Evolutionary conservation across 2,329 filamentous ascomycete genomes (phyloP).

Genomic region (Cladophialophora bantiana): DNA sequence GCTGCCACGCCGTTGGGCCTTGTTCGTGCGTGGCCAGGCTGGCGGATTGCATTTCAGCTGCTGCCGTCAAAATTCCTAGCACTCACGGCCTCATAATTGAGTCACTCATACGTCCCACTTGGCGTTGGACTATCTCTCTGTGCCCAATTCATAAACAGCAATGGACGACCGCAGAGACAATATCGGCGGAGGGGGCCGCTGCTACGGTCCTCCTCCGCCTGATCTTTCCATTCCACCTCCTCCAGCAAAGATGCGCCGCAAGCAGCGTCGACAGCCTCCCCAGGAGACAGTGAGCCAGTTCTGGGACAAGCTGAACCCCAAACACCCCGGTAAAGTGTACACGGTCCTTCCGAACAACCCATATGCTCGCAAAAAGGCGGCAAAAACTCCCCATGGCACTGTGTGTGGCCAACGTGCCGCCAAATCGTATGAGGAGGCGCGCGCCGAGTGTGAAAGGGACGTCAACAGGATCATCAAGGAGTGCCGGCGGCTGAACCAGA

Average conservation of each 20-base stretch:
- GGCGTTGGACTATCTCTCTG: not conserved
- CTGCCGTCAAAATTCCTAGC: not conserved
- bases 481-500: constrained; percentile 80
- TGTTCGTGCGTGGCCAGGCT: not conserved
- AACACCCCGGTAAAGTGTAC: constrained; percentile 74
- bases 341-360: constrained; percentile 73
- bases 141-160: not conserved
- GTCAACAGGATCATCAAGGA: constrained; percentile 65
- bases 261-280: constrained; percentile 53
- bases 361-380: constrained; percentile 67
- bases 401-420: constrained; percentile 64
- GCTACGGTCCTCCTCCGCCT: constrained; percentile 21
- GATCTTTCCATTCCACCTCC: constrained; percentile 14
- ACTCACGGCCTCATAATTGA: not conserved
- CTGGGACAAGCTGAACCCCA: constrained; percentile 75
- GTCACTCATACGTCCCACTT: not conserved
- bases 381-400: constrained; percentile 61
- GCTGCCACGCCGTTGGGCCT: constrained; percentile 15
- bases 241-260: constrained; percentile 23
- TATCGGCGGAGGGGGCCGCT: constrained; percentile 22
- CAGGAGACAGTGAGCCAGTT: constrained; percentile 75
- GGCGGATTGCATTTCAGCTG: not conserved
- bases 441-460: constrained; percentile 69
- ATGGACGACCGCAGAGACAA: constrained; percentile 32
- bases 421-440: constrained; percentile 76